These are phyloP conservation scores for Catenaria anguillulae DNA, from an alignment of 371 early-diverging fungal genomes.

Conservation along the genomic window DNA sequence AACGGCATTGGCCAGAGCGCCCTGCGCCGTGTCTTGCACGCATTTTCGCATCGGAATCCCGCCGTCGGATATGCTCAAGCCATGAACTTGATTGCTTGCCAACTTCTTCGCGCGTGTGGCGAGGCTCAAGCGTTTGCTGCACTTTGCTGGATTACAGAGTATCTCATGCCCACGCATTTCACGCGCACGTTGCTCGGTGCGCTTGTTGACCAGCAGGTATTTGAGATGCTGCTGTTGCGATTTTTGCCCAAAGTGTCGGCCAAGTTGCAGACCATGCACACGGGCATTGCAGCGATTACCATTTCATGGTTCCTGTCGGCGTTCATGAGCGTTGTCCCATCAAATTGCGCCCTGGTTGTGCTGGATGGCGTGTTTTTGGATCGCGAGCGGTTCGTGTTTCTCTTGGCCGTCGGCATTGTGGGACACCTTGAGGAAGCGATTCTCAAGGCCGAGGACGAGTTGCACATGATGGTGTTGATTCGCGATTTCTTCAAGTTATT, in stretches of 20 bases:
- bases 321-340: constrained; percentile 35
- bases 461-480: background rate
- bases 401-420: constrained; percentile 35
- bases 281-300: constrained; percentile 38
- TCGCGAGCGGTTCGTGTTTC: constrained; percentile 42
- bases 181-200: constrained; percentile 45
- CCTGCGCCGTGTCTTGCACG: constrained; percentile 36
- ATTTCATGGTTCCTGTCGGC: constrained; percentile 53
- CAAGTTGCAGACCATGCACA: constrained; percentile 17
- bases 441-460: background rate
- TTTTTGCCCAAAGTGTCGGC: too few species aligned
- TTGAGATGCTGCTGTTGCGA: constrained; percentile 26
- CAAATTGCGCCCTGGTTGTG: constrained; percentile 8
- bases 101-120: constrained; percentile 35
- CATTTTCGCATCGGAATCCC: constrained; percentile 47
- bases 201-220: constrained; percentile 44
- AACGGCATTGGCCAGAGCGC: constrained; percentile 35
- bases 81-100: constrained; percentile 44
- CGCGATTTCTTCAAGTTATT: background rate
- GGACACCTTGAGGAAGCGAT: background rate
- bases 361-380: constrained; percentile 39
- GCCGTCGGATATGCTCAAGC: constrained; percentile 53
- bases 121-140: constrained; percentile 55
- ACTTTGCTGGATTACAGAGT: constrained; percentile 24
- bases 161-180: constrained; percentile 45